Base-by-base conservation (phyloP, 2,329 filamentous ascomycete species). In the Juglanconis juglandina region DNA sequence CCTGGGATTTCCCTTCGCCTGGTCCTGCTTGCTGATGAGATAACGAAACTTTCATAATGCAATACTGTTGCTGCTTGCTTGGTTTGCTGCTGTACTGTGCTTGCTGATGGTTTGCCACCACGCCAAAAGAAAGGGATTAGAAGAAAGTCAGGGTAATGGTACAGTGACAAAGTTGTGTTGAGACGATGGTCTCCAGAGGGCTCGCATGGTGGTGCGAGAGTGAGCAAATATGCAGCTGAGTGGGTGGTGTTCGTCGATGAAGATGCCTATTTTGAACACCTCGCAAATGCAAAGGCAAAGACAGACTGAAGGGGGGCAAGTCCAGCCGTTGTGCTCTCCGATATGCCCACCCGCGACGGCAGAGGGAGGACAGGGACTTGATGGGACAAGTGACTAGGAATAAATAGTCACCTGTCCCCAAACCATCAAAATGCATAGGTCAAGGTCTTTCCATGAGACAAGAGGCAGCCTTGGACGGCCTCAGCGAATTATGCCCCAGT, bases 401-500 rank as follows among this genome's bases (percentile, higher is more conserved):
- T 24, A 24, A 24, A 24, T 24, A 24, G 24, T 24, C 24, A 24
- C 24, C 24, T 24, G 24, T 24, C 24, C 24, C 24, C 24, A 24
- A 2, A 24, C 24, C 24, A 24, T 24, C 39, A 42, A 42, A 42
- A 42, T 42, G 39, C 39, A 42, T 10, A 10, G 39, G 24, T 24
- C 24, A 24, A 24, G 24, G 24, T 24, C 24, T 41, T 30, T 33
- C 42, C 13, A 34, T 14, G 34, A 47, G 24, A 55, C 24, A 17
- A 55, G 32, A 24, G 46, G 46, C 37, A 10, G 24, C 47, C 52
- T 50, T 46, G 9, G 11, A 49, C 41, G 11, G 54, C 33, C 8
- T 46, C 73, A 88, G 66, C 92, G 87, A 69, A 96, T 96, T 57
- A 93, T 87, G 54, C 89, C 89, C 90, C 90, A 95, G 72, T 91